phyloP scores from a whole-genome alignment of 208 protist genomes.

The Polymyxa betae region DNA sequence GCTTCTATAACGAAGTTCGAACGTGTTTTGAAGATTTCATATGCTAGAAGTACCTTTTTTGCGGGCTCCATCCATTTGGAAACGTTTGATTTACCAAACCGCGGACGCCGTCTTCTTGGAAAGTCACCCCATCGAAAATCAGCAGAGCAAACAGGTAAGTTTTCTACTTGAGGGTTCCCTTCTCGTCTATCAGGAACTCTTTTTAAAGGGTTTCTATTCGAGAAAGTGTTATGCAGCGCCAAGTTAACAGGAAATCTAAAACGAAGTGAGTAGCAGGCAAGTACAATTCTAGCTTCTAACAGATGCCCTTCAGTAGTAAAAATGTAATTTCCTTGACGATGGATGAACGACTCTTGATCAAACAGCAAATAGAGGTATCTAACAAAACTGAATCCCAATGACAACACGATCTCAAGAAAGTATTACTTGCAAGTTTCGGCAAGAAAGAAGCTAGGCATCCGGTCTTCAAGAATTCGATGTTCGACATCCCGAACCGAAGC shows the following conservation, averaged over 20 bases:
- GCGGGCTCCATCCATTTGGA: no score
- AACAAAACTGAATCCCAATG: not conserved
- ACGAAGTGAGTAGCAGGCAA: not conserved
- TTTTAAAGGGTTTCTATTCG: not conserved
- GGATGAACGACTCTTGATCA: conserved; percentile 40
- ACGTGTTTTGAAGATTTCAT: no score
- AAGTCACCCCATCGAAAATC: conserved; percentile 36
- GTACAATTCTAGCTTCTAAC: not conserved
- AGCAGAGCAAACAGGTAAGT: not conserved
- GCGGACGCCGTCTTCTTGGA: not conserved
- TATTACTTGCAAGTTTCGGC: conserved; percentile 72
- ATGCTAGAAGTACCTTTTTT: no score
- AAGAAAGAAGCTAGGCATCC: conserved; percentile 71
- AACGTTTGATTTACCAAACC: not conserved
- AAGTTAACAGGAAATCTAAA: conserved; percentile 19
- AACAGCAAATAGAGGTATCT: conserved; percentile 57
- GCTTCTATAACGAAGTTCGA: no score
- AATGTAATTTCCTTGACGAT: conserved; percentile 42
- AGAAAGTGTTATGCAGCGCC: not conserved
- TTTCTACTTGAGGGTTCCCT: not conserved
- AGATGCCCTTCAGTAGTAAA: conserved; percentile 44
- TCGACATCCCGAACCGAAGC: conserved; percentile 40
- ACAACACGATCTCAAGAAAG: conserved; percentile 21
- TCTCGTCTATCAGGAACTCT: not conserved
- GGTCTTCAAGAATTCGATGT: conserved; percentile 59